Base-by-base conservation (phyloP, 306 rosid genomes). In the Canavalia ensiformis region DNA sequence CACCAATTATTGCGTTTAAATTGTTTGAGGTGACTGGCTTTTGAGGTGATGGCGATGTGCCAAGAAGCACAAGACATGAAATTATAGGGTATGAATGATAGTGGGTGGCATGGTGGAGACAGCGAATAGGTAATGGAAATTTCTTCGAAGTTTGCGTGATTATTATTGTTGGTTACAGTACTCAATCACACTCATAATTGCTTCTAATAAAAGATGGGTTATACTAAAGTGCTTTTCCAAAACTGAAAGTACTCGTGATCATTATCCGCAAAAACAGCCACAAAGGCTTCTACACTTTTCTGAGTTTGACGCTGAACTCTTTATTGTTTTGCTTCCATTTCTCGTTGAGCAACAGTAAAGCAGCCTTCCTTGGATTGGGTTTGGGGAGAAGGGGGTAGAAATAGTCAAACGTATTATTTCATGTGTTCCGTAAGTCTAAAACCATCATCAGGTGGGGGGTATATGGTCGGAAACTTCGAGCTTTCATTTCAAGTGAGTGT, bases 261-360 rank as follows among this genome's bases (percentile, higher is more conserved):
- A 77, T 81, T 25, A 59, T 71, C 52, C 28, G 68, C 49, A 28
- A 42, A 46, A 54, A 70, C 81, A 46, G 73, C 80, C 52, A 50
- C 71, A 75, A 80, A 83, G 84, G 87, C 46, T 82, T 65, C 79
- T 77, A 34, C 77, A 29, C 86, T 81, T 77, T 18, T 81, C 49
- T 56, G 33, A 69, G 86, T 66, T 69, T 11, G 51, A 79, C 31
- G 77, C 25, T 13, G 62, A 11, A 10, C 34, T 37, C 63, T 79
- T 75, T 4, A 83, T 69, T 86, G 67, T 34, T n/a, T 69, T 78
- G 67, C 54, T 78, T 51, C 75, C 35, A 45, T 57, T 8, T 49
- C 67, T 62, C 69, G 63, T 55, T 62, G 63, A 33, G 51, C 65
- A 58, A 39, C 2, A n/a, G 6, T 6, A 79, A 54, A 69, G n/a